Percentiles rank a stretch among this genome's conserved stretches.
Evolutionary conservation across 2,329 filamentous ascomycete genomes (phyloP).

Genomic region (Phaeoacremonium minimum): DNA sequence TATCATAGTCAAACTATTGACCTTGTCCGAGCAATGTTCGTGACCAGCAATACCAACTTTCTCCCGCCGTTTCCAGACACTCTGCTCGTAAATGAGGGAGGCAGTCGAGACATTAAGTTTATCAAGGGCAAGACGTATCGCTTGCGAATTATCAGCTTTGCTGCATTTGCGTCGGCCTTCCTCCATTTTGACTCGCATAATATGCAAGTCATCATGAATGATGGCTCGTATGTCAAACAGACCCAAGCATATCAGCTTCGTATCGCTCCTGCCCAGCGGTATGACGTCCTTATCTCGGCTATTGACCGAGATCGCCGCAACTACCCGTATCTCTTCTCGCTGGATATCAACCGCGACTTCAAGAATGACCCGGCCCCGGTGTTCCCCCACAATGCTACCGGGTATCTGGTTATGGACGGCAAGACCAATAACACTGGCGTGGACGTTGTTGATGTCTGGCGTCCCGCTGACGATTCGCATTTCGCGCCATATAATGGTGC

Average conservation of each 20-base stretch:
- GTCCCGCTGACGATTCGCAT: constrained; percentile 59
- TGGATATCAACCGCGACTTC: constrained; percentile 39
- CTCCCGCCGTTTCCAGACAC: constrained; percentile 34
- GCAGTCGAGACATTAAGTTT: constrained; percentile 27
- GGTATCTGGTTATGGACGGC: constrained; percentile 33
- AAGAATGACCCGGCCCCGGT: constrained; percentile 18
- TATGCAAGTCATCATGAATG: constrained; percentile 40
- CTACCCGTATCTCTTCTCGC: constrained; percentile 35
- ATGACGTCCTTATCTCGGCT: constrained; percentile 34
- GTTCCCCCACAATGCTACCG: constrained; percentile 36
- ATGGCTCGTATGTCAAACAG: constrained; percentile 33
- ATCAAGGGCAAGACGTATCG: constrained; percentile 39
- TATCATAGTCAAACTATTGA: constrained; percentile 33
- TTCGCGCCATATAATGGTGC: constrained; percentile 53
- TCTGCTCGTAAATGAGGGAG: constrained; percentile 38
- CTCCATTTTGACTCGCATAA: constrained; percentile 37
- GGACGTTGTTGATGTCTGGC: constrained; percentile 26
- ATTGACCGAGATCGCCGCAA: constrained; percentile 28
- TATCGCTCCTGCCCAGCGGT: constrained; percentile 38
- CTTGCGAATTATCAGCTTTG: constrained; percentile 40
- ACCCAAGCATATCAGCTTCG: constrained; percentile 31
- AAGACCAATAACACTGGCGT: constrained; percentile 17
- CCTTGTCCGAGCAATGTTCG: constrained; percentile 33
- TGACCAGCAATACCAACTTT: constrained; percentile 31
- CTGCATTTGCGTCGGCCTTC: constrained; percentile 36